Percentiles rank a stretch among this genome's conserved stretches.
Evolutionary conservation across 2,329 filamentous ascomycete genomes (phyloP).

Genomic region (Monosporascus ibericus): DNA sequence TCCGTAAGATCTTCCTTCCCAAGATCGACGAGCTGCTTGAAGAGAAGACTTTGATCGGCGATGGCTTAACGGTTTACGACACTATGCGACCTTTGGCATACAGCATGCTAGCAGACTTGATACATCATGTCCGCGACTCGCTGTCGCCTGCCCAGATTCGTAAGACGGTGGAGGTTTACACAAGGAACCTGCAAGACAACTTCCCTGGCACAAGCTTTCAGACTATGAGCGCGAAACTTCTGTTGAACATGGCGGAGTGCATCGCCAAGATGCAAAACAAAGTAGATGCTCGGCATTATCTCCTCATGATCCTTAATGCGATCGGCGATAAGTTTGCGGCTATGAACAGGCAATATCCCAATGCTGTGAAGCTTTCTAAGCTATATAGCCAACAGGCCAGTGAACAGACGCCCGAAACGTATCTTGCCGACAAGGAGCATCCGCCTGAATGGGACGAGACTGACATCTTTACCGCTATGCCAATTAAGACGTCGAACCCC

Average conservation of each 20-base stretch:
- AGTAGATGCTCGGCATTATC: slow-evolving; percentile 85
- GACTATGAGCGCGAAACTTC: slow-evolving; percentile 96
- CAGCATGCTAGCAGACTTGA: slow-evolving; percentile 96
- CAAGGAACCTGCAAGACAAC: slow-evolving; percentile 88
- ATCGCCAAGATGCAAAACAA: slow-evolving; percentile 94
- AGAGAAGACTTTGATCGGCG: slow-evolving; percentile 87
- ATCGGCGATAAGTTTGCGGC: slow-evolving; percentile 97
- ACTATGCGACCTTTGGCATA: slow-evolving; percentile 94
- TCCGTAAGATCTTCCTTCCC: slow-evolving; percentile 85
- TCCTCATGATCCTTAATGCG: slow-evolving; percentile 95
- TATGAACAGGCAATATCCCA: slow-evolving; percentile 95
- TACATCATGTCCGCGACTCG: slow-evolving; percentile 92
- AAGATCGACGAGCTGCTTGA: slow-evolving; percentile 95
- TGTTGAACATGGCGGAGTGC: slow-evolving; percentile 97
- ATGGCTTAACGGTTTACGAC: slow-evolving; percentile 93
- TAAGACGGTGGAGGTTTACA: slow-evolving; percentile 95
- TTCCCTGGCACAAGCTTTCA: slow-evolving; percentile 98
- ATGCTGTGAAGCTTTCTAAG: slow-evolving; percentile 88
- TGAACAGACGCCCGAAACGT: slow-evolving; percentile 61
- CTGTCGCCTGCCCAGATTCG: slow-evolving; percentile 86
- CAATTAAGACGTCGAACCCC: slow-evolving; percentile 90
- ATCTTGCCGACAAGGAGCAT: slow-evolving; percentile 73
- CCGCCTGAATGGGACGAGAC: slow-evolving; percentile 96
- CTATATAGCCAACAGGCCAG: slow-evolving; percentile 66
- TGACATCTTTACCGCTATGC: slow-evolving; percentile 93